Percentiles rank a stretch among this genome's conserved stretches.
These are phyloP conservation scores for Heliamphora pulchella DNA, from an alignment of 179 eudicot species.

Conservation along the genomic window DNA sequence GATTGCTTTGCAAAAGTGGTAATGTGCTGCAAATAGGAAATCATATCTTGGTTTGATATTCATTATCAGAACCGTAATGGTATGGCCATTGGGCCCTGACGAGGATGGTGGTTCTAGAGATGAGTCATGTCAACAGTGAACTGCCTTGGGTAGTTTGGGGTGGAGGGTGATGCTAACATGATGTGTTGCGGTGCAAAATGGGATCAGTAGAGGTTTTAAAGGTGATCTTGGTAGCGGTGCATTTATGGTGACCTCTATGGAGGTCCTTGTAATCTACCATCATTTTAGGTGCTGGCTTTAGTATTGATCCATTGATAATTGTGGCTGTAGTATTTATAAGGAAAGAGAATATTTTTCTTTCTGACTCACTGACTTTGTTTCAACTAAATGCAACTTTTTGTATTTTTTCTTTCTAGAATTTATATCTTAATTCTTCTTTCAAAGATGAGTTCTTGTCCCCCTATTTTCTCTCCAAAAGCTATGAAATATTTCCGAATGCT, in stretches of 20 bases:
- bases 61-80: not conserved
- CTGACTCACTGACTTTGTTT: not conserved
- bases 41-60: not conserved
- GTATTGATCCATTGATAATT: not conserved
- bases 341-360: not conserved
- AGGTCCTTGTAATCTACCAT: not conserved
- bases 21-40: not conserved
- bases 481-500: not conserved
- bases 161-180: not conserved
- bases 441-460: not conserved
- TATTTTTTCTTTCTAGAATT: not conserved
- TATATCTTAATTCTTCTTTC: not conserved
- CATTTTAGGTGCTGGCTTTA: not conserved
- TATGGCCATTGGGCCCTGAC: not conserved
- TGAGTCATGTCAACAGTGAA: not conserved
- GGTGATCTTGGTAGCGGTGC: not conserved
- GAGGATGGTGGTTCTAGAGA: not conserved
- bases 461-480: not conserved
- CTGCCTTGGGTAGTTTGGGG: not conserved
- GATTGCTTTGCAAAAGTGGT: not conserved
- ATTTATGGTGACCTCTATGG: not conserved
- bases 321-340: not conserved
- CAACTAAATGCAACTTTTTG: not conserved
- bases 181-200: not conserved
- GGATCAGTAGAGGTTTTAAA: not conserved